phyloP scores from a whole-genome alignment of 208 protist species.

The Leishmania tarentolae region DNA sequence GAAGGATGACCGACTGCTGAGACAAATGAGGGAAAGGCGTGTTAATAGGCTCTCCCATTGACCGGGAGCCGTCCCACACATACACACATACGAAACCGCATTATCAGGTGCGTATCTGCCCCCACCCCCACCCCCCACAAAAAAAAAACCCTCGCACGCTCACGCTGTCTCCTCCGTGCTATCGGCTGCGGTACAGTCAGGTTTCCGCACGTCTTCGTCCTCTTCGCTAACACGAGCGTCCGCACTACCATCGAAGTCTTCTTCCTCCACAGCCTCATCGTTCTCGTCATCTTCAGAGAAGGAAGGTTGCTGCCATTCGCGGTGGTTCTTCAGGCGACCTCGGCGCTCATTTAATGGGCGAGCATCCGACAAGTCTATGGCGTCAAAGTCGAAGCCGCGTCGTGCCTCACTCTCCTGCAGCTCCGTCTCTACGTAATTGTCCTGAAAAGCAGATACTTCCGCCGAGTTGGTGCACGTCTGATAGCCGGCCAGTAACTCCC shows the following conservation, averaged over 20 bases:
- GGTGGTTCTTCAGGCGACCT: slow-evolving; percentile 47
- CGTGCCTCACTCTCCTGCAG: slow-evolving; percentile 42
- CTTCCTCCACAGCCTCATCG: slow-evolving; percentile 15
- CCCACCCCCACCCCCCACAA: neutral
- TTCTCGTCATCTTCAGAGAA: slow-evolving; percentile 24
- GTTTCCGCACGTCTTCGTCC: neutral
- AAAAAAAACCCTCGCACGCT: neutral
- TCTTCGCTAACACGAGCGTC: neutral
- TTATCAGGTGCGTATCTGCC: neutral
- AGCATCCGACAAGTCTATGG: slow-evolving; percentile 50
- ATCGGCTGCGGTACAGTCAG: neutral
- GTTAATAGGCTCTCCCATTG: neutral
- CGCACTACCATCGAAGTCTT: neutral
- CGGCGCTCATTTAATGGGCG: slow-evolving; percentile 57
- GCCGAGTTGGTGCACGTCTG: slow-evolving; percentile 52
- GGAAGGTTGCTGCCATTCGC: slow-evolving; percentile 33
- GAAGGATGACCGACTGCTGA: neutral
- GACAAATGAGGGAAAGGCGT: neutral
- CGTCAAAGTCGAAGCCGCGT: slow-evolving; percentile 55
- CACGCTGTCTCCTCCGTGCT: too few species aligned
- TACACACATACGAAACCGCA: neutral
- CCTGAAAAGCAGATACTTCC: slow-evolving; percentile 75
- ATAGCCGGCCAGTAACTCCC: slow-evolving; percentile 92
- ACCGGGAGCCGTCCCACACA: neutral
- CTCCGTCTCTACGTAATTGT: slow-evolving; percentile 50